These are phyloP conservation scores for Endogone sp. DNA, from an alignment of 192 early-diverging fungal species.

Conservation along the genomic window DNA sequence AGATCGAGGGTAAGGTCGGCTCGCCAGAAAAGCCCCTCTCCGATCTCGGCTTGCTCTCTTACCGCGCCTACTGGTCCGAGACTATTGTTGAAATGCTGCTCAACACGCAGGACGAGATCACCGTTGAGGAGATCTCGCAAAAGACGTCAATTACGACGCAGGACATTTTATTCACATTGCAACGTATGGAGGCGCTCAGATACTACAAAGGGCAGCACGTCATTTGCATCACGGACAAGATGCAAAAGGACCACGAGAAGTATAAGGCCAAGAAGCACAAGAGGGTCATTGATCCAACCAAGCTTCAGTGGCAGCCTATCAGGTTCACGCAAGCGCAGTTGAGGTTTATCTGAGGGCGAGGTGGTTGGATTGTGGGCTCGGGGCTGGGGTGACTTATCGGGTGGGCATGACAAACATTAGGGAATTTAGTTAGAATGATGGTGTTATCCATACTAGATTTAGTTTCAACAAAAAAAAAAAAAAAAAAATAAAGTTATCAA, in stretches of 20 bases:
- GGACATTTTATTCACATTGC: conserved; percentile 90
- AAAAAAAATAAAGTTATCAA: too few relatives aligned
- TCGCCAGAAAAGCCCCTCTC: conserved; percentile 98
- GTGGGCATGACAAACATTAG: too few relatives aligned
- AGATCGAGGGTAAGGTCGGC: conserved; percentile 88
- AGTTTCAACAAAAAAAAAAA: too few relatives aligned
- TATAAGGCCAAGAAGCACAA: conserved; percentile 74
- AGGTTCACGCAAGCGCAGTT: conserved; percentile 74
- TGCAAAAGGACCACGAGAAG: conserved; percentile 77
- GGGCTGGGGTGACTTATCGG: too few relatives aligned
- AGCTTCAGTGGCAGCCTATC: conserved; percentile 77
- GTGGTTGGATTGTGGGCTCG: neutral
- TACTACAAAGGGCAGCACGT: conserved; percentile 90
- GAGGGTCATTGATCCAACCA: conserved; percentile 74
- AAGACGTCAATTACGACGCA: conserved; percentile 82
- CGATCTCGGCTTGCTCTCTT: conserved; percentile 90
- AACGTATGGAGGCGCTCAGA: conserved; percentile 83
- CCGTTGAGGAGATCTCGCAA: conserved; percentile 85
- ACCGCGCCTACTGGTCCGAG: conserved; percentile 96
- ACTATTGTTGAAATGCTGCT: conserved; percentile 75
- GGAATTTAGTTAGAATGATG: too few relatives aligned
- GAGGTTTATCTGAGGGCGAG: conserved; percentile 49
- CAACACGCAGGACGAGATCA: conserved; percentile 65
- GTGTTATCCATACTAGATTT: too few relatives aligned
- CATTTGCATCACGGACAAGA: conserved; percentile 83